A percentile compares a stretch with the other conserved stretches of the same genome.
phyloP scores from a whole-genome alignment of 495 filamentous ascomycete genomes.

The Astrothelium subdiscretum region DNA sequence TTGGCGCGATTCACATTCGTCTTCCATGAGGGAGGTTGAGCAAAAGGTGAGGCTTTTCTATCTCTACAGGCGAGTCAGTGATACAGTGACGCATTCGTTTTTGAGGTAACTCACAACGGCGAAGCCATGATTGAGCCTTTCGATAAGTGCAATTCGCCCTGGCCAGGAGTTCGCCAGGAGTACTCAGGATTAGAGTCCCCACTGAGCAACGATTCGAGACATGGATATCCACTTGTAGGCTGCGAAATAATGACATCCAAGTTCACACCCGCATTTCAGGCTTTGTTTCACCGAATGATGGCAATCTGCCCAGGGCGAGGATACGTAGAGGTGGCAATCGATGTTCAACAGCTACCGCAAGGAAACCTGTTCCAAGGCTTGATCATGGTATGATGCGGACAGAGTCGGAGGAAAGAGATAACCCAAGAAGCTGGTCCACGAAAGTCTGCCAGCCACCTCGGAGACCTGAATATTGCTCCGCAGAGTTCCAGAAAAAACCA shows the following conservation, averaged over 20 bases:
- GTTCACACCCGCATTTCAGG: neutral
- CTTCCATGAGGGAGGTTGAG: slow-evolving; percentile 47
- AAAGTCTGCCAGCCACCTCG: too few species aligned
- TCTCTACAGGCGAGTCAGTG: neutral
- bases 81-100: neutral
- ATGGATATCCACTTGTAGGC: neutral
- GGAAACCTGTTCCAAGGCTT: neutral
- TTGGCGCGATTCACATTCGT: slow-evolving; percentile 83
- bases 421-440: neutral
- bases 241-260: neutral
- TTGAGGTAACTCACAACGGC: neutral
- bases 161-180: neutral
- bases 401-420: neutral
- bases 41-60: slow-evolving; percentile 14
- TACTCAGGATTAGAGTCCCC: neutral
- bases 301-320: neutral
- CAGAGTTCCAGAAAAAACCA: too few species aligned
- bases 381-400: neutral
- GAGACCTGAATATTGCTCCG: too few species aligned
- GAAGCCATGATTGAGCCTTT: neutral
- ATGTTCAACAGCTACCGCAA: neutral
- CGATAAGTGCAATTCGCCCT: too few species aligned
- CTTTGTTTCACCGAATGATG: too few species aligned
- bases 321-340: neutral
- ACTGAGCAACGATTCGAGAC: neutral